Percentiles rank a stretch among this genome's conserved stretches.
Evolutionary conservation across 768 basidiomycete genomes (phyloP).

Genomic region (Tulasnella sp.): DNA sequence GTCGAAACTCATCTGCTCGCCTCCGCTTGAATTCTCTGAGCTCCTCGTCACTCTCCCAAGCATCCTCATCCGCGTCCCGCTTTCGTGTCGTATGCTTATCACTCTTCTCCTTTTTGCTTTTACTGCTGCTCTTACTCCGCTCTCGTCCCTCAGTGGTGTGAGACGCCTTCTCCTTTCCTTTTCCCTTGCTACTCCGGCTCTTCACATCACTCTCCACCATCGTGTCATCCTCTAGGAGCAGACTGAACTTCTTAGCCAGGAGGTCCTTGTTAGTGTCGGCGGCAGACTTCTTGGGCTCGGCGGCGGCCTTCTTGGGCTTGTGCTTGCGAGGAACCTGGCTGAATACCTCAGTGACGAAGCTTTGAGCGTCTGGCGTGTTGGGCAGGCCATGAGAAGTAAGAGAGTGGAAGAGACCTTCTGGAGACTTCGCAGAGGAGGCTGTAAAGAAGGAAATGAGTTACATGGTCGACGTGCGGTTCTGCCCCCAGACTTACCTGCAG

Average conservation of each 20-base stretch:
- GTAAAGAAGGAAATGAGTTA: constrained; percentile 1
- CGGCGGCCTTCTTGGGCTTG: constrained; percentile 48
- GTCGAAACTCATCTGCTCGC: constrained; percentile 29
- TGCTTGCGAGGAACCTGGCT: constrained; percentile 63
- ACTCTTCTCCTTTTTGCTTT: constrained; percentile 37
- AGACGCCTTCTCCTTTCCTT: constrained; percentile 24
- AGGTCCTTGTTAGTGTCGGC: constrained; percentile 62
- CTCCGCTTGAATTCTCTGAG: constrained; percentile 51
- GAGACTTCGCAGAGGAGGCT: constrained; percentile 77
- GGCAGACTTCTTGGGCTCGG: constrained; percentile 43
- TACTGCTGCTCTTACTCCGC: constrained; percentile 33
- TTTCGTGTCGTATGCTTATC: constrained; percentile 58
- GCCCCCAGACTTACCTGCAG: constrained; percentile 47
- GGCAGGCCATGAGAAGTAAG: constrained; percentile 73
- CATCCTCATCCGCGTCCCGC: constrained; percentile 65
- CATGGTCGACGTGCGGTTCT: neutral
- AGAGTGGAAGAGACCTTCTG: constrained; percentile 64
- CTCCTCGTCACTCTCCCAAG: constrained; percentile 90
- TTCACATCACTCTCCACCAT: constrained; percentile 22
- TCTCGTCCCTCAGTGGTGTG: constrained; percentile 24
- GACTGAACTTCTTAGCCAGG: constrained; percentile 60
- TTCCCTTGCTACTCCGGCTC: constrained; percentile 29
- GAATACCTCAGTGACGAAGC: constrained; percentile 70
- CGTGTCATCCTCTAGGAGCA: constrained; percentile 71
- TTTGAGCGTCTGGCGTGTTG: constrained; percentile 64